Evolutionary conservation across 495 filamentous ascomycete genomes (phyloP), one percentile per base, ranked within the genome.

Genomic region (Ramalina peruviana): DNA sequence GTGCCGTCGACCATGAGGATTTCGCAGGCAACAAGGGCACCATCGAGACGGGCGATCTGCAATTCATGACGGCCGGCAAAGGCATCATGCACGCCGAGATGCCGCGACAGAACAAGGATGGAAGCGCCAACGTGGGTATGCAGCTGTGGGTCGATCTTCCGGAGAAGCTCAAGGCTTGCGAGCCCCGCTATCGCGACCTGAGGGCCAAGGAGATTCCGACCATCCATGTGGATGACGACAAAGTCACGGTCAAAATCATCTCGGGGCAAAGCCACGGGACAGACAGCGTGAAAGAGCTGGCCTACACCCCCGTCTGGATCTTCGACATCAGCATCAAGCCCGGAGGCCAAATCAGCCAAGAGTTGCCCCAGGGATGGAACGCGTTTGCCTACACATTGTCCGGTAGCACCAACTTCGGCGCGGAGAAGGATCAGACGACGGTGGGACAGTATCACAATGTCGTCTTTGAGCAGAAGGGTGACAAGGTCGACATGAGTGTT

Each of bases 41-140:
- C 5, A 90, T 98, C 54, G 75, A 83, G 45, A 64, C 82, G 0
- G 90, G 90, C 3, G 92, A 94, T 51, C 65, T 97, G 39, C 90
- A 97, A 61, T 97, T 97, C 76, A 97, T 97, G 90, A 96, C 90
- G 0, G 90, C 90, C 4, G 90, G 90, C 0, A 69, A 76, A 4
- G 90, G 90, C 6, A 94, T 96, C 60, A 83, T 97, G 74, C 90
- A 97, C 61, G 87, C 92, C 10, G 90, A 97, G 69, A 97, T 97
- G 89, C 90, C 90, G 17, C 73, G 79, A 40, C 82, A 86, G 61
- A 86, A 86, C 55, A 52, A 65, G 3, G 85, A 93, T 61, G 89
- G 86, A 5, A 75, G 68, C 41, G 71, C 82, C 41, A 94, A 86
- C 59, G 78, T 94, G 51, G 90, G 90, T 6, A 73, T 98, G 68